A percentile compares a stretch with the other conserved stretches of the same genome.
Evolutionary conservation across 2,329 filamentous ascomycete species (phyloP).

Genomic region (Fusarium sp.): DNA sequence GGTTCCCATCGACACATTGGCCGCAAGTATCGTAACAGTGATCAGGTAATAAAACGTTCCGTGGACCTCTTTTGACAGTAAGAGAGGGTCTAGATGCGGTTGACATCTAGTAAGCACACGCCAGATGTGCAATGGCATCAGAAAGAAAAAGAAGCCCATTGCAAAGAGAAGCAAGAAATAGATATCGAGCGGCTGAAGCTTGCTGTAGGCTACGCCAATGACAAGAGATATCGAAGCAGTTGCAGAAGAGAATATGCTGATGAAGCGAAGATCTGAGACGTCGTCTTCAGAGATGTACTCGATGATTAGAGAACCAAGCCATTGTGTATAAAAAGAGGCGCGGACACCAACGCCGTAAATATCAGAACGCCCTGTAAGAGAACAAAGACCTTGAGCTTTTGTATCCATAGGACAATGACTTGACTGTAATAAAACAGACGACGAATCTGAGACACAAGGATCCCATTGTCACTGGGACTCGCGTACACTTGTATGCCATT

Average conservation of each 20-base stretch:
- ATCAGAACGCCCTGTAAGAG: slow-evolving; percentile 41
- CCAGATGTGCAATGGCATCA: slow-evolving; percentile 49
- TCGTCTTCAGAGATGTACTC: slow-evolving; percentile 45
- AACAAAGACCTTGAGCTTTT: slow-evolving; percentile 34
- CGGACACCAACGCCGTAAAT: slow-evolving; percentile 51
- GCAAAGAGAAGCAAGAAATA: slow-evolving; percentile 47
- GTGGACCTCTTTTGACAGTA: slow-evolving; percentile 41
- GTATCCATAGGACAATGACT: slow-evolving; percentile 1
- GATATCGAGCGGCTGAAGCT: slow-evolving; percentile 45
- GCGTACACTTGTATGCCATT: slow-evolving; percentile 39
- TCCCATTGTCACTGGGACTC: slow-evolving; percentile 6
- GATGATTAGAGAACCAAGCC: slow-evolving; percentile 47
- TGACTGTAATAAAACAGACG: not conserved
- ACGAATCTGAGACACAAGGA: not conserved
- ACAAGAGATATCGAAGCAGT: slow-evolving; percentile 44
- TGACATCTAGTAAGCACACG: slow-evolving; percentile 46
- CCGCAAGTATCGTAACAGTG: slow-evolving; percentile 42
- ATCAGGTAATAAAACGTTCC: slow-evolving; percentile 41
- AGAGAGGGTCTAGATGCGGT: slow-evolving; percentile 45
- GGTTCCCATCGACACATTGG: slow-evolving; percentile 43
- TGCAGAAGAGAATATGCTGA: slow-evolving; percentile 47
- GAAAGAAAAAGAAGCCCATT: slow-evolving; percentile 46
- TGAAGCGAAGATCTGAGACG: slow-evolving; percentile 44
- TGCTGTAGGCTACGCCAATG: slow-evolving; percentile 33
- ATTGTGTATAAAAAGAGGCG: slow-evolving; percentile 49